Percentiles rank a stretch among this genome's conserved stretches.
phyloP scores from a whole-genome alignment of 202 grass and related monocot species.

The Sporobolus alterniflorus region DNA sequence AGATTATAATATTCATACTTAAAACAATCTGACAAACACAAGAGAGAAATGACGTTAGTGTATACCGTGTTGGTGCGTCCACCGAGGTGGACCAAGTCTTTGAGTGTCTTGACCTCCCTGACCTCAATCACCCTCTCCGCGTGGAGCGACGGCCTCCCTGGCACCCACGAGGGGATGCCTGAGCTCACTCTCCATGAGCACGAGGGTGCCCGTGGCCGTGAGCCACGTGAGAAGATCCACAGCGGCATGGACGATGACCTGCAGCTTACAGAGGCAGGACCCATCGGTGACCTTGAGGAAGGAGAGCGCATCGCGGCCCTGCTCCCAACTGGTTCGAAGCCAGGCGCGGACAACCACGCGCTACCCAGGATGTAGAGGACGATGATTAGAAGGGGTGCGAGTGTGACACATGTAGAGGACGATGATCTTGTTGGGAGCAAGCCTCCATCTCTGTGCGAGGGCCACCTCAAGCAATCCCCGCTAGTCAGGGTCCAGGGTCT shows the following conservation, averaged over 20 bases:
- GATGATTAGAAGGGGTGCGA: too few relatives aligned
- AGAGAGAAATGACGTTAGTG: too few relatives aligned
- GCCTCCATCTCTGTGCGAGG: too few relatives aligned
- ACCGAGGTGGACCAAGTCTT: slow-evolving; percentile 72
- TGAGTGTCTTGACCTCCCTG: slow-evolving; percentile 83
- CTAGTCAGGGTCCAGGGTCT: too few relatives aligned
- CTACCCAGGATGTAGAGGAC: too few relatives aligned
- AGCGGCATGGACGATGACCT: slow-evolving; percentile 64
- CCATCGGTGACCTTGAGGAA: slow-evolving; percentile 82
- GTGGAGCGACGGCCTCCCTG: slow-evolving; percentile 71
- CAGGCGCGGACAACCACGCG: slow-evolving; percentile 65
- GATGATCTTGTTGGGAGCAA: too few relatives aligned
- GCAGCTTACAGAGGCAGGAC: slow-evolving; percentile 55
- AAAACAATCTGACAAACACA: too few relatives aligned
- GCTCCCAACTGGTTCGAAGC: slow-evolving; percentile 73
- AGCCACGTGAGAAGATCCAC: slow-evolving; percentile 58
- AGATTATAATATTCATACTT: too few relatives aligned
- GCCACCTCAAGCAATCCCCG: too few relatives aligned
- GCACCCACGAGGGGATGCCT: slow-evolving; percentile 68
- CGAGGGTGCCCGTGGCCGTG: slow-evolving; percentile 75
- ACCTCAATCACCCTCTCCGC: slow-evolving; percentile 73
- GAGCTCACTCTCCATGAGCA: slow-evolving; percentile 81
- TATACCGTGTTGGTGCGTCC: slow-evolving; percentile 87
- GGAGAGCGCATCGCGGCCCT: slow-evolving; percentile 61
- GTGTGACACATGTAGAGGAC: too few relatives aligned